Base-by-base conservation (phyloP, 78 protist species). In the Dictyostelium brefeldianum region DNA sequence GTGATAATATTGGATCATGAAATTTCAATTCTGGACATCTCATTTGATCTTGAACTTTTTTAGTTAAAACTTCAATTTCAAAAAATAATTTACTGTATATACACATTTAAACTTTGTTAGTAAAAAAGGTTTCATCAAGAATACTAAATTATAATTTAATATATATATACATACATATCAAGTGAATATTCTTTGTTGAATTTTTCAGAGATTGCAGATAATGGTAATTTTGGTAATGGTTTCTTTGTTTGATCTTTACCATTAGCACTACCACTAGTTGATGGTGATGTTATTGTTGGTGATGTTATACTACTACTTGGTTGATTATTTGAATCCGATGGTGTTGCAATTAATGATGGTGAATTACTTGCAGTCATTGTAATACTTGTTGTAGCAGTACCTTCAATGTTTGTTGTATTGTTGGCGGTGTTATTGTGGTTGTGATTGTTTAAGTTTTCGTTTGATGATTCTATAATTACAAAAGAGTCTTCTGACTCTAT, bases 1-100 rank as follows among this genome's bases (percentile, higher is more conserved):
- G 81, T 1, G 84, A 51, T 31, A 87, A 50, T 29, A 22, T 74
- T 64, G 93, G 84, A 50, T 87, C 93, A 20, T 87, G 93, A 65
- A 47, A 50, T n/a, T 50, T 74, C 46, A 87, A 14, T 64, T 87
- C 93, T 27, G 93, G 93, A 46, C 41, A 17, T 51, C 93, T 74
- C 67, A 87, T 59, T 64, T 87, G 93, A 31, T 87, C 93, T 14
- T 70, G 56, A 7, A 87, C 93, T 12, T 87, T 74, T 47, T 87
- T 87, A 14, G 70, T 59, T 27, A 59, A 87, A 15, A 75, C 18
- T 87, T 87, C 93, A 87, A 87, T 87, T 25, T 87, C 80, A 29
- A 46, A 75, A 87, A 87, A 87, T n/a, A 87, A 69, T 77, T 87
- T 81, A 22, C 90, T 82, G 17, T n/a, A n/a, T n/a, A n/a, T n/a